Base-by-base conservation (phyloP, 1,139 yeast species). In the Diutina pseudorugosa region DNA sequence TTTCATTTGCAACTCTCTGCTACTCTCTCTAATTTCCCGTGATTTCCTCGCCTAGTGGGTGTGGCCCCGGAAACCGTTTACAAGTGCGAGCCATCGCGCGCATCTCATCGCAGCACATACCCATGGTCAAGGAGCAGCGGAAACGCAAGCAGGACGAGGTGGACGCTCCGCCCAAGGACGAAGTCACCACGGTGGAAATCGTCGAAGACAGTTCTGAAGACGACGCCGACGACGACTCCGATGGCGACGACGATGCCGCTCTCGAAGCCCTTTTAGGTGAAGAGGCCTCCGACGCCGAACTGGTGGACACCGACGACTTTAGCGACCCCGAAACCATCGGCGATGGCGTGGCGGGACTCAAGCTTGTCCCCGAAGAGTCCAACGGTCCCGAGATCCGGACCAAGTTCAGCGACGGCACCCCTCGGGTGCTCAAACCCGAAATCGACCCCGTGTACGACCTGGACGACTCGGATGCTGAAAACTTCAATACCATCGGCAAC, bases 401-500 rank as follows among this genome's bases (percentile, higher is more conserved):
- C 25, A 74, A 74, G 58, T 85, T 78, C 60, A 82, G 96, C 0
- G 96, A 91, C 66, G 97, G 97, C 9, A 73, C 77, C 53, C 81
- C 82, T 18, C 76, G 98, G 64, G 68, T 83, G 9, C 75, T 91
- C 55, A 82, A 80, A 61, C 96, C 97, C 2, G 97, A 89, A 65
- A 91, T 93, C 59, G 85, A 88, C 40, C 98, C 98, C 3, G 83
- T 81, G 19, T 93, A 93, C 65, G 97, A 91, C 63, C 81, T 90
- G 59, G 98, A 93, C 68, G 98, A 93, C 62, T 83, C 91, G 61
- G 98, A 91, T 62, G 78, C 75, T 25, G 98, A 90, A 61, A 83
- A 86, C 53, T 72, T 73, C 60, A 93, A 93, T 68, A 89, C 98
- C 6, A 87, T 93, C 59, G 98, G 98, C 49, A 87, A 93, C 64